Conservation (phyloP, 2,329 filamentous ascomycete species). For the Harringtonia aguacate region DNA sequence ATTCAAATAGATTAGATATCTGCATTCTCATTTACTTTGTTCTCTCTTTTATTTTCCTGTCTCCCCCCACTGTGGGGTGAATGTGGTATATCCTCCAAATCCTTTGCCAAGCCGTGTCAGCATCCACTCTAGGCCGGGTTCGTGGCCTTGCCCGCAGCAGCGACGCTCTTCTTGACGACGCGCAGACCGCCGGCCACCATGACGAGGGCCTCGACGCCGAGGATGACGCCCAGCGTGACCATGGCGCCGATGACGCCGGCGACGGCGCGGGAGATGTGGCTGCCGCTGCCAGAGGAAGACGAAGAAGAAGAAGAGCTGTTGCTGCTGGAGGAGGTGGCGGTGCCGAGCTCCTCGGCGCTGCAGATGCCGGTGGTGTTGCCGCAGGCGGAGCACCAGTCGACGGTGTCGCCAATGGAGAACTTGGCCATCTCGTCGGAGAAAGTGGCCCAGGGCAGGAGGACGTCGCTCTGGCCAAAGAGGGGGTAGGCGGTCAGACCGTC, state of each 20-base stretch:
- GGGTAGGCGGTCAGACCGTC: conserved; percentile 38
- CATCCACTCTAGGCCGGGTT: too few species aligned
- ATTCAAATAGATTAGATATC: too few species aligned
- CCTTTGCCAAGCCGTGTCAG: too few species aligned
- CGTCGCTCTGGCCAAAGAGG: conserved; percentile 46
- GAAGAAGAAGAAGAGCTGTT: conserved; percentile 12
- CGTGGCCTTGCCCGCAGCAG: conserved; percentile 7
- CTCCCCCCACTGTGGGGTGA: too few species aligned
- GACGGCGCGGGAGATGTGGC: conserved; percentile 55
- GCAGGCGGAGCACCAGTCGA: conserved; percentile 65
- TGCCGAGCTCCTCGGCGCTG: conserved; percentile 25
- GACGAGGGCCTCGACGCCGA: conserved; percentile 32
- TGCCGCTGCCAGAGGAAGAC: conserved; percentile 13
- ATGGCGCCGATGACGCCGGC: conserved; percentile 75
- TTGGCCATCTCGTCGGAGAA: conserved; percentile 54
- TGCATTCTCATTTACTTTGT: too few species aligned
- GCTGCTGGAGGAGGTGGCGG: conserved; percentile 13
- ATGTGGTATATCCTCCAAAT: too few species aligned
- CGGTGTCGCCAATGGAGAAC: conserved; percentile 54
- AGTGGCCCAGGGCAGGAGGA: conserved; percentile 53
- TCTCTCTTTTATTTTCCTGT: too few species aligned
- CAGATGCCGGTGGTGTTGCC: conserved; percentile 62
- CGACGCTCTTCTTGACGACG: conserved; percentile 31
- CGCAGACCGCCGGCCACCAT: conserved; percentile 32
- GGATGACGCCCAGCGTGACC: conserved; percentile 41